Percentiles rank a stretch among this genome's conserved stretches.
phyloP scores from a whole-genome alignment of 2,329 filamentous ascomycete species.

The Alternaria longipes region DNA sequence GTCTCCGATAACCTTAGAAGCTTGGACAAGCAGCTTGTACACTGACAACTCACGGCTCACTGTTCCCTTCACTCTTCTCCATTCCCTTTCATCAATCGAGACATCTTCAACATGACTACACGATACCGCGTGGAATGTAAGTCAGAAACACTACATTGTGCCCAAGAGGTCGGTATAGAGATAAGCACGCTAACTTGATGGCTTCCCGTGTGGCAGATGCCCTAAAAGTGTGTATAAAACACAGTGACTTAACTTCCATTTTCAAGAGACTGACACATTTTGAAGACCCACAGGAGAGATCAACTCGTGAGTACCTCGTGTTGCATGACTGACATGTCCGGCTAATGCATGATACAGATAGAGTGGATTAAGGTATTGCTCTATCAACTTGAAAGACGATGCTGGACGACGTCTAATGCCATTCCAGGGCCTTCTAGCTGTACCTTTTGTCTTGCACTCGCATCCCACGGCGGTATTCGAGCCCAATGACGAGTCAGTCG shows the following conservation, averaged over 20 bases:
- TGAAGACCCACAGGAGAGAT: constrained; percentile 86
- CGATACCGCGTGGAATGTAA: constrained; percentile 52
- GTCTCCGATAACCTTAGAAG: constrained; percentile 37
- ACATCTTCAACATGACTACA: constrained; percentile 49
- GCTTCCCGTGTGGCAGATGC: constrained; percentile 60
- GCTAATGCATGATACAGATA: constrained; percentile 54
- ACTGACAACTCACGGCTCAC: constrained; percentile 27
- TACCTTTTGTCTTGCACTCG: constrained; percentile 95
- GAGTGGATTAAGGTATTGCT: constrained; percentile 89
- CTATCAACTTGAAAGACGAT: neutral
- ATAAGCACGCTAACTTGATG: constrained; percentile 26
- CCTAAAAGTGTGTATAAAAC: constrained; percentile 63
- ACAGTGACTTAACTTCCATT: neutral
- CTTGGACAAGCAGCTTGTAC: constrained; percentile 29
- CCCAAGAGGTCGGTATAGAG: neutral
- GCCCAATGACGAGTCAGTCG: constrained; percentile 69
- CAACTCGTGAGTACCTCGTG: constrained; percentile 76
- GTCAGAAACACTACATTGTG: neutral
- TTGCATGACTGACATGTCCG: neutral
- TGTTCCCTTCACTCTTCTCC: constrained; percentile 14
- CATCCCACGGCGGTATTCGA: constrained; percentile 90
- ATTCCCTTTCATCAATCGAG: constrained; percentile 2
- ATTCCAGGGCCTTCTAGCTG: constrained; percentile 72
- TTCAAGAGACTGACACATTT: constrained; percentile 20
- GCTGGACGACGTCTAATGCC: constrained; percentile 2